phyloP scores from a whole-genome alignment of 345 rosid species.

The Brassica cretica region DNA sequence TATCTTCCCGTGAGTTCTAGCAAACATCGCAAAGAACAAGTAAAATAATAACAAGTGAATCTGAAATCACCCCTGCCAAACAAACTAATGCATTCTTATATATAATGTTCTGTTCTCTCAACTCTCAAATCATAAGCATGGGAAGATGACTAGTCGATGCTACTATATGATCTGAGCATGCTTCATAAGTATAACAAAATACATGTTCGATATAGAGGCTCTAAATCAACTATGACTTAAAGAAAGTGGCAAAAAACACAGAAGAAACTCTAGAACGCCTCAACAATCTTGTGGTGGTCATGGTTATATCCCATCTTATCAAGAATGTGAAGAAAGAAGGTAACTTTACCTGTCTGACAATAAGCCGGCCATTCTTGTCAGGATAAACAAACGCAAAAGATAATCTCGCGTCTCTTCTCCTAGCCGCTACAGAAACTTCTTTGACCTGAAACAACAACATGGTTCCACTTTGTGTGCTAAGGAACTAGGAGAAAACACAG shows the following conservation, averaged over 20 bases:
- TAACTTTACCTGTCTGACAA: constrained; percentile 60
- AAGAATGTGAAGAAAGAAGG: constrained; percentile 2
- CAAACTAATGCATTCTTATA: not conserved
- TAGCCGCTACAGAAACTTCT: constrained; percentile 89
- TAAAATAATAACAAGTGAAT: not conserved
- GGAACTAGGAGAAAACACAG: not conserved
- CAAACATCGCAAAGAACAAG: constrained; percentile 9
- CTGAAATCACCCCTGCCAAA: not conserved
- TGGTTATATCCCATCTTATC: not conserved
- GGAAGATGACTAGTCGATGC: not conserved
- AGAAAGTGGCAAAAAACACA: not conserved
- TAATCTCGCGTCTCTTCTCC: constrained; percentile 80
- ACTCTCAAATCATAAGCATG: not conserved
- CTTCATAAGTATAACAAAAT: not conserved
- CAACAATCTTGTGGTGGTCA: not conserved
- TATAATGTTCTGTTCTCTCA: not conserved
- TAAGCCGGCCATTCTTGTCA: constrained; percentile 69
- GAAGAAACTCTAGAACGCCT: not conserved
- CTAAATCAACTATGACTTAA: not conserved
- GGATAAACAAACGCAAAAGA: constrained; percentile 95
- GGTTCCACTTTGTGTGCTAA: not conserved
- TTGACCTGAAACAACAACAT: constrained; percentile 52
- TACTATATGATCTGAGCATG: not conserved
- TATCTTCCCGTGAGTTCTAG: constrained; percentile 1
- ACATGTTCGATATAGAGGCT: not conserved